These are phyloP conservation scores for Botrytis aclada DNA, from an alignment of 2,329 filamentous ascomycete genomes.

Conservation along the genomic window DNA sequence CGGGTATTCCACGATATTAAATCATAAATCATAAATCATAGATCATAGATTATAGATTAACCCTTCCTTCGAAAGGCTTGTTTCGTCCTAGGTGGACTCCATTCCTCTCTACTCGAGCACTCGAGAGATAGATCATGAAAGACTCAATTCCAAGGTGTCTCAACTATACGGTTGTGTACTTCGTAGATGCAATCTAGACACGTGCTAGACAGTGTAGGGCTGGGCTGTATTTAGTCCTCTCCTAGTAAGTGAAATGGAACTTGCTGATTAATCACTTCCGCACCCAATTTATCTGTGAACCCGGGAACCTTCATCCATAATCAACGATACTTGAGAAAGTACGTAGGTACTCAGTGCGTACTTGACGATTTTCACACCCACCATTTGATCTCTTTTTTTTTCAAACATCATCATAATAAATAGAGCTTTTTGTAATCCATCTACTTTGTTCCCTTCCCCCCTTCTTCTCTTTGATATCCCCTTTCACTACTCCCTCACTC, in stretches of 20 bases:
- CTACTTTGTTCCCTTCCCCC: not conserved
- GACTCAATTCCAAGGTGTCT: no score
- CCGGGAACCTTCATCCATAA: not conserved
- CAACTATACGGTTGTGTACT: no score
- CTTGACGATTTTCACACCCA: not conserved
- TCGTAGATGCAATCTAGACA: no score
- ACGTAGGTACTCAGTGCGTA: not conserved
- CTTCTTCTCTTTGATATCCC: not conserved
- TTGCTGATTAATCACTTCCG: not conserved
- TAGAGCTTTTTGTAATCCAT: conserved; percentile 3
- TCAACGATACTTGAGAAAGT: not conserved
- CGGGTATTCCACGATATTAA: no score
- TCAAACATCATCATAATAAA: not conserved
- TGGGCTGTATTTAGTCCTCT: not conserved
- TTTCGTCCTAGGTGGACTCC: not conserved
- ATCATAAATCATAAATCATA: no score
- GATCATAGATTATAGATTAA: no score
- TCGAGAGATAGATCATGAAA: no score
- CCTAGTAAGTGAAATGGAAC: not conserved
- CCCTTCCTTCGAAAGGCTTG: not conserved
- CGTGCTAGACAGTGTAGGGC: not conserved
- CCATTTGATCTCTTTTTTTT: not conserved
- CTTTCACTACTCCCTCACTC: not conserved
- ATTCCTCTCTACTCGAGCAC: no score
- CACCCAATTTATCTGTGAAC: not conserved